Percentiles rank a stretch among this genome's conserved stretches.
These are phyloP conservation scores for Babesia caballi DNA, from an alignment of 169 alveolate species.

Conservation along the genomic window DNA sequence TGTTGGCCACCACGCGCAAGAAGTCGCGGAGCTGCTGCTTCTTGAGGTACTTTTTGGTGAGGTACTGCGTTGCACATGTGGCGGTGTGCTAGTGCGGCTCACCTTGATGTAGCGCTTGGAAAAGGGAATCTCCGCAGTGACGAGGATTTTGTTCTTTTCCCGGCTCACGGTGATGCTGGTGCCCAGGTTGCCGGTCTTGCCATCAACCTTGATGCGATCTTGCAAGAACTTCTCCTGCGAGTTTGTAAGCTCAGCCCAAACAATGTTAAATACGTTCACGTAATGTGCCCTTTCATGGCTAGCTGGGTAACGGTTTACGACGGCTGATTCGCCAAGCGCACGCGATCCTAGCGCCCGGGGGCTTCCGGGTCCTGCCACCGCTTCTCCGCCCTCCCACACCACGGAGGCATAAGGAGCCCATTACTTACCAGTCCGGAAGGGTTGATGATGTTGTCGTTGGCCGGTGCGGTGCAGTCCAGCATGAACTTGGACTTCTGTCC, in stretches of 20 bases:
- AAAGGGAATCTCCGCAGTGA: slow-evolving; percentile 94
- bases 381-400: not conserved
- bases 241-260: not conserved
- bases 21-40: slow-evolving; percentile 96
- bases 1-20: slow-evolving; percentile 94
- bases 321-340: too few species aligned
- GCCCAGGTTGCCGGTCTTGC: slow-evolving; percentile 95
- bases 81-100: not conserved
- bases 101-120: slow-evolving; percentile 95
- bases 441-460: slow-evolving; percentile 90
- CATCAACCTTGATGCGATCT: slow-evolving; percentile 92
- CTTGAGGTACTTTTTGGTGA: slow-evolving; percentile 97
- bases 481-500: slow-evolving; percentile 70
- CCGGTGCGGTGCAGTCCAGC: slow-evolving; percentile 90
- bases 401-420: not conserved
- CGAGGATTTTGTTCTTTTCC: slow-evolving; percentile 87
- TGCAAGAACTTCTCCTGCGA: slow-evolving; percentile 89
- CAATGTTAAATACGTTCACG: too few species aligned
- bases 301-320: too few species aligned
- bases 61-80: slow-evolving; percentile 81
- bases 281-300: too few species aligned
- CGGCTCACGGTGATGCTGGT: slow-evolving; percentile 85
- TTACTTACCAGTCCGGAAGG: slow-evolving; percentile 78
- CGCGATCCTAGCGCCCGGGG: too few species aligned
- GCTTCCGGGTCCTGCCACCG: too few species aligned